Evolutionary conservation across 345 rosid species (phyloP), one percentile per base, ranked within the genome.

Genomic region (Draba incana): DNA sequence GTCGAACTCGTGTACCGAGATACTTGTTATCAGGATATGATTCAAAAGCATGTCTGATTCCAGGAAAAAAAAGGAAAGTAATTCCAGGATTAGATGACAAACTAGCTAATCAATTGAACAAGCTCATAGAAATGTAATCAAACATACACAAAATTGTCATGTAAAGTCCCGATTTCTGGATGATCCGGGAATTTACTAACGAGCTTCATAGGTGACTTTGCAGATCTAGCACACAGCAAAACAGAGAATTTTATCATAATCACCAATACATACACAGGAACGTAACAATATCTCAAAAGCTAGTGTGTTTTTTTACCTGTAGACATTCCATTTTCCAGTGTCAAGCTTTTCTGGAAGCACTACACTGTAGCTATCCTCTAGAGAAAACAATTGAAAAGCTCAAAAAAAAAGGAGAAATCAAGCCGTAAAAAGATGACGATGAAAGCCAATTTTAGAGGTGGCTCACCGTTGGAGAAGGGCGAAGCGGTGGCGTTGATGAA

Each of bases 281-380:
- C 35, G 28, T 68, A 35, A 47, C 35, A 8, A 6, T 25, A 64
- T 45, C 20, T 28, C 60, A 44, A 31, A 28, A 57, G 69, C 23
- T 10, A 54, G 24, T 15, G 9, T 33, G 1, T 50, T 43, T 13
- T 51, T 12, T 35, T 2, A 89, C 98, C 98, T 85, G 75, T 88
- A 83, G 25, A 92, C 98, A 69, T 88, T 88, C 98, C 97, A 92
- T 70, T 84, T 90, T 48, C 96, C 96, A 2, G 80, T 80, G 31
- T 78, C 78, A 30, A 92, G 73, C 69, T 90, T 86, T 79, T 92
- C 98, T 0, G 97, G 98, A 57, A 92, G 86, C 68, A 79, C 74
- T 7, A 83, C 90, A 16, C 96, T 85, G 85, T 85, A 86, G 2
- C 30, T 31, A 37, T 79, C 66, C 56, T 80, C 92, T 85, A 54